Evolutionary conservation across 1,284 basidiomycete species (phyloP).

Genomic region (Sanghuangporus sanghuang): DNA sequence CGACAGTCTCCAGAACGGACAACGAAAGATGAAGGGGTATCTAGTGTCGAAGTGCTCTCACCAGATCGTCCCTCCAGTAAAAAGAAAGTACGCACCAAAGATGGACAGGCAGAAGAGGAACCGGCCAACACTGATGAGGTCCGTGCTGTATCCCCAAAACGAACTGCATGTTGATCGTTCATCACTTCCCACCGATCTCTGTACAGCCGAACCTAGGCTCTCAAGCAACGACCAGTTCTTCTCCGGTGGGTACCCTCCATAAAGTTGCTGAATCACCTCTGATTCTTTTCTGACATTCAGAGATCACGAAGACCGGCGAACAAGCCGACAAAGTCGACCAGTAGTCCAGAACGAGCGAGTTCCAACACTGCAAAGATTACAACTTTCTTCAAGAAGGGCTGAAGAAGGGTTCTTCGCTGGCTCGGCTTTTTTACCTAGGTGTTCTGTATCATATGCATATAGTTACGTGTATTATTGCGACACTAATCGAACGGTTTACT

Average conservation of each 20-base stretch:
- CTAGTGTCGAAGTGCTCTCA: slow-evolving; percentile 7
- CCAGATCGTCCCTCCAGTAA: slow-evolving; percentile 2
- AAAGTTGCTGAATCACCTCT: no score
- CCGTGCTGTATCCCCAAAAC: background rate
- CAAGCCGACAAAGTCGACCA: background rate
- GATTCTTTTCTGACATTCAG: no score
- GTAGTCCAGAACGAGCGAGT: background rate
- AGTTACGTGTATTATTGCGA: no score
- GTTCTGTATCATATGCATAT: no score
- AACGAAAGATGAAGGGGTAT: slow-evolving; percentile 7
- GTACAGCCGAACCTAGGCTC: background rate
- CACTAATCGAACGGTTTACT: no score
- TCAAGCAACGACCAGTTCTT: background rate
- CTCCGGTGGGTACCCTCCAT: background rate
- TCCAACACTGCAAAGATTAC: slow-evolving; percentile 5
- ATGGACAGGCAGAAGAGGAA: background rate
- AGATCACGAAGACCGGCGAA: no score
- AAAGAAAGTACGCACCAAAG: slow-evolving; percentile 3
- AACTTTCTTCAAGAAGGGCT: slow-evolving; percentile 6
- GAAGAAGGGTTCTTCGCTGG: background rate
- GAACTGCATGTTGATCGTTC: background rate
- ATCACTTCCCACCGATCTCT: background rate
- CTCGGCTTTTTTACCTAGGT: background rate
- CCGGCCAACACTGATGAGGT: background rate
- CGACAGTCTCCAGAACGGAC: background rate